Evolutionary conservation across 768 basidiomycete species (phyloP), one percentile per base, ranked within the genome.

Genomic region (Mycena indigotica): DNA sequence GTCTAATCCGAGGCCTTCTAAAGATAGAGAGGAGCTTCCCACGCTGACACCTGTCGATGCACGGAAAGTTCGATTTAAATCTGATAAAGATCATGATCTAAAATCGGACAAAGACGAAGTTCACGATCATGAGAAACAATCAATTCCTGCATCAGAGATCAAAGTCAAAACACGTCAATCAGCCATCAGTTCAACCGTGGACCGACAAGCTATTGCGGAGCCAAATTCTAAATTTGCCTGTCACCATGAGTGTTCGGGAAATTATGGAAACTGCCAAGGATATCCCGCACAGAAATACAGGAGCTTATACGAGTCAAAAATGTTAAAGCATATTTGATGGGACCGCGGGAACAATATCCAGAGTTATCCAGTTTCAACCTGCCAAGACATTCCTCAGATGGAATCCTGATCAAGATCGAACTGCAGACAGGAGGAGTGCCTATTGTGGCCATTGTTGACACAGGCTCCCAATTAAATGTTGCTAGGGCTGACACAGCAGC

Each of bases 381-480:
- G 35, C 58, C 58, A 2, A 24, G 44, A 25, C 24, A n/a, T 25
- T 21, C 46, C 4, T 40, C n/a, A 12, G 53, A 55, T 0, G 58
- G 58, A 1, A 3, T 52, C 0, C 23, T 70, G 6, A 65, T 69
- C 10, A 52, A 53, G 26, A 24, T 68, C 13, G 21, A 29, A 15
- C 52, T 70, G 21, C 24, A 55, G 21, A 62, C 49, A 19, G 44
- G 54, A 6, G 55, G 56, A n/a, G 4, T 38, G 8, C 28, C 41
- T 0, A 55, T 72, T 2, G 49, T 16, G 3, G 66, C 66, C 0
- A 64, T 70, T 5, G 65, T 72, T 28, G 68, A 72, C 32, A 70
- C 67, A 0, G 68, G 69, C 28, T 70, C 67, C n/a, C 60, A 69
- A 46, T n/a, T 72, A 4, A 69, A 70, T 53, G 57, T 72, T 16